Evolutionary conservation across 139 green algal genomes (phyloP).

Genomic region (Chloropicon primus): DNA sequence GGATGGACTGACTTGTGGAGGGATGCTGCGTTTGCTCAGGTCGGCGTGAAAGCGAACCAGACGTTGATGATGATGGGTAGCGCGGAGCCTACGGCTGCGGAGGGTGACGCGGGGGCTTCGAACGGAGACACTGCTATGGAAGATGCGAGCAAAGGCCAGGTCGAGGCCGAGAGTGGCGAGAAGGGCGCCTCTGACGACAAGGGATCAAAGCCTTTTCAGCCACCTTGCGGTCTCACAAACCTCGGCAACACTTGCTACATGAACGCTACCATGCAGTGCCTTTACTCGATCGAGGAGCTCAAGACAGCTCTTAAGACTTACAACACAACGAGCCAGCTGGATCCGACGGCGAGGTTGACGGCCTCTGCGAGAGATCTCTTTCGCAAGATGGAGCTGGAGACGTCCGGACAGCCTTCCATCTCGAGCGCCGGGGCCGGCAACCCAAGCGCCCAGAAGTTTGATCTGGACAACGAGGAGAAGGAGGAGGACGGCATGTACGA

Average conservation of each 20-base stretch:
- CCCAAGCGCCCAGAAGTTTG: neutral
- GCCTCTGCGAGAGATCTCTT: neutral
- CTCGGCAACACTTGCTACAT: constrained; percentile 99
- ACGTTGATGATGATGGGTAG: constrained; percentile 96
- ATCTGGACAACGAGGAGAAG: neutral
- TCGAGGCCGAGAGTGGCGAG: neutral
- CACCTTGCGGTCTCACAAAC: constrained; percentile 63
- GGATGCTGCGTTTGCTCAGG: too few relatives aligned
- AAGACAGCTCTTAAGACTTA: neutral
- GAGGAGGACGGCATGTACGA: neutral
- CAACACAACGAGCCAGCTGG: neutral
- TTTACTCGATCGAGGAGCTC: constrained; percentile 66
- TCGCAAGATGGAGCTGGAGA: neutral
- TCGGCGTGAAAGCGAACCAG: neutral
- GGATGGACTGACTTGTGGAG: too few relatives aligned
- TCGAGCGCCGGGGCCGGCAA: neutral
- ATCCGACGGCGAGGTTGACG: neutral
- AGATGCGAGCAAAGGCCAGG: neutral
- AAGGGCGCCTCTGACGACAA: neutral
- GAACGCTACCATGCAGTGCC: constrained; percentile 86
- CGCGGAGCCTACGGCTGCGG: constrained; percentile 57
- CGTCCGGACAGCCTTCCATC: neutral
- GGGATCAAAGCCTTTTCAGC: neutral
- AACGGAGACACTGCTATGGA: neutral
- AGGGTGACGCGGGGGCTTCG: constrained; percentile 15